Conservation (phyloP, 129 eudicot species). For the Centrapalus pauciflorus region DNA sequence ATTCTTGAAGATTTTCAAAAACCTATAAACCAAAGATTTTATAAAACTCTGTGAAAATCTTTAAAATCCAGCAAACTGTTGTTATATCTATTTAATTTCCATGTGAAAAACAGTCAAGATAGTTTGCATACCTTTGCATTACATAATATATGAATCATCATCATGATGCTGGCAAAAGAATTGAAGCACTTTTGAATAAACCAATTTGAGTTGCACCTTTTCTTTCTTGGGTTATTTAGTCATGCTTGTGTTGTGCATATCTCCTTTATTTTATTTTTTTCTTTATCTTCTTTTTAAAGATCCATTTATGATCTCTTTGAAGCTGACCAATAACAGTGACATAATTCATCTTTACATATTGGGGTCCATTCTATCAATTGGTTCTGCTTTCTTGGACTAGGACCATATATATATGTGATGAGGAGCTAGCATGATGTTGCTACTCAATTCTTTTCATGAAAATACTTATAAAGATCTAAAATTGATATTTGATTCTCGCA, state of each 20-base stretch:
- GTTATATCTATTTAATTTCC: too few species aligned
- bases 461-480: neutral
- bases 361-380: constrained; percentile 10
- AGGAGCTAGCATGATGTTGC: too few species aligned
- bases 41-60: too few species aligned
- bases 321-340: constrained; percentile 8
- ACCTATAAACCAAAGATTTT: too few species aligned
- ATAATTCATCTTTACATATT: constrained; percentile 3
- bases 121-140: neutral
- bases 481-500: neutral
- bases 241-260: constrained; percentile 27
- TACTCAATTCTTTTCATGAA: neutral
- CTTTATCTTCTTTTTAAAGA: constrained; percentile 11
- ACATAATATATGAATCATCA: constrained; percentile 12
- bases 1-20: too few species aligned
- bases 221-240: neutral
- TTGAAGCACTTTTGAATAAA: neutral
- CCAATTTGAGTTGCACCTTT: neutral
- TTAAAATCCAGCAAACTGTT: too few species aligned
- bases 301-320: neutral
- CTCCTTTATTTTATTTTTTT: constrained; percentile 15
- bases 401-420: neutral
- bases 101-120: too few species aligned
- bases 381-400: constrained; percentile 8
- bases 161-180: neutral